A percentile compares a stretch with the other conserved stretches of the same genome.
Evolutionary conservation across 164 flowering plant genomes (phyloP).

Genomic region (Vitis amurensis): DNA sequence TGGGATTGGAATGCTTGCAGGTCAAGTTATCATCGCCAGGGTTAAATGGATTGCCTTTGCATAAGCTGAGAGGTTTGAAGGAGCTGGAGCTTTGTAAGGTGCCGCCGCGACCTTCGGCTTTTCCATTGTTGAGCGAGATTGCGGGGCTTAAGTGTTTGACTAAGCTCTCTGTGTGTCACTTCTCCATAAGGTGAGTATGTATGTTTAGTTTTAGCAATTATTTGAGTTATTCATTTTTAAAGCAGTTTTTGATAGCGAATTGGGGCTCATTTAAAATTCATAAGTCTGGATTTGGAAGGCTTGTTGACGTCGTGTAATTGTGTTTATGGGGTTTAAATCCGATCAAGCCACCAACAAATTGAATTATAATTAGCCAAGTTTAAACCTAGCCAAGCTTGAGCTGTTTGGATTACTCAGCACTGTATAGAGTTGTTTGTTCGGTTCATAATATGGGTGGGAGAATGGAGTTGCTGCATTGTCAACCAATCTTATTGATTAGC

Average conservation of each 20-base stretch:
- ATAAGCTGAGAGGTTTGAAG: conserved; percentile 65
- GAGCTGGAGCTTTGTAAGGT: conserved; percentile 77
- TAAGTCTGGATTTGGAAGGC: no score
- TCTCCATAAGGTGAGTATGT: conserved; percentile 64
- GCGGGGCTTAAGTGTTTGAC: conserved; percentile 66
- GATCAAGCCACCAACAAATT: no score
- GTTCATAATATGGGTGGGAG: no score
- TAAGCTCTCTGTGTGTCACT: conserved; percentile 82
- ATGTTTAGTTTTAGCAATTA: neutral
- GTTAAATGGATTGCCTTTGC: conserved; percentile 52
- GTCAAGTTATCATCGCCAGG: conserved; percentile 68
- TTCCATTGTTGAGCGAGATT: conserved; percentile 63
- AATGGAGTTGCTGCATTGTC: no score
- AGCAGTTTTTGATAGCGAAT: neutral
- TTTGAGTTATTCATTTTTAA: neutral
- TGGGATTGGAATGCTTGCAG: conserved; percentile 66
- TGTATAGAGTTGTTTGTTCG: no score
- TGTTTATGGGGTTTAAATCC: no score
- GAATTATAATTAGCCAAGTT: no score
- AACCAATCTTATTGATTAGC: no score
- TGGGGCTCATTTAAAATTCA: no score
- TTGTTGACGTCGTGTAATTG: no score
- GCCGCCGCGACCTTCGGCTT: conserved; percentile 63
- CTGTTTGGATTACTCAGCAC: no score
- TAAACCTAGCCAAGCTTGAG: no score